Base-by-base conservation (phyloP, 2,329 filamentous ascomycete genomes). In the Colletotrichum lentis region DNA sequence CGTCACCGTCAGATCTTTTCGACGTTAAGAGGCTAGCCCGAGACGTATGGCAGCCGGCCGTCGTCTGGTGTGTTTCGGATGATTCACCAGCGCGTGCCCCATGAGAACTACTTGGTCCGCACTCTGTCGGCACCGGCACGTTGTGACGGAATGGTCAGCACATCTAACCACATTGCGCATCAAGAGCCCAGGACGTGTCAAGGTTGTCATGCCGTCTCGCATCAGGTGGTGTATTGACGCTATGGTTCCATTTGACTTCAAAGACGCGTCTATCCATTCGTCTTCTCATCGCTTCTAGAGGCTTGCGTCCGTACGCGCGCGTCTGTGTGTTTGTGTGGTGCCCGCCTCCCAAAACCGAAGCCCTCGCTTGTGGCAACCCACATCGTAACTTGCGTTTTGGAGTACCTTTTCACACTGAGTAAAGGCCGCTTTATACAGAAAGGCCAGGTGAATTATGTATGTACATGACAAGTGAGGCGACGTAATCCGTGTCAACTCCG, bases 371-470 rank as follows among this genome's bases (percentile, higher is more conserved):
- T 31, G 39, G 27, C 22, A 52, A 35, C 47, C 18, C 54, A 43
- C 22, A 55, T 47, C 27, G n/a, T 37, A 20, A 12, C n/a, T 16
- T 37, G 31, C 14, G 56, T 39, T 31, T 16, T n/a, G 22, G 43
- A 10, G 31, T 35, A 35, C 31, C 10, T 31, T 47, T 55, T 37
- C 37, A 37, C 12, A 35, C 18, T 41, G 12, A 5, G 16, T 10
- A 22, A n/a, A n/a, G 46, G 50, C 41, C 39, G 37, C 27, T 65
- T 43, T 69, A 44, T 69, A 61, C 62, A 65, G 27, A 18, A 54
- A 22, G 50, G 49, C 31, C 46, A 39, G 37, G 35, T 31, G 52
- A n/a, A 66, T 2, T 56, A 6, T 37, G 43, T 49, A 61, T 67
- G 46, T 66, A 61, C 62, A 66, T 37, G 47, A 61, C 20, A 44